Conservation (phyloP, 441 rosid species). For the Populus hybrid region DNA sequence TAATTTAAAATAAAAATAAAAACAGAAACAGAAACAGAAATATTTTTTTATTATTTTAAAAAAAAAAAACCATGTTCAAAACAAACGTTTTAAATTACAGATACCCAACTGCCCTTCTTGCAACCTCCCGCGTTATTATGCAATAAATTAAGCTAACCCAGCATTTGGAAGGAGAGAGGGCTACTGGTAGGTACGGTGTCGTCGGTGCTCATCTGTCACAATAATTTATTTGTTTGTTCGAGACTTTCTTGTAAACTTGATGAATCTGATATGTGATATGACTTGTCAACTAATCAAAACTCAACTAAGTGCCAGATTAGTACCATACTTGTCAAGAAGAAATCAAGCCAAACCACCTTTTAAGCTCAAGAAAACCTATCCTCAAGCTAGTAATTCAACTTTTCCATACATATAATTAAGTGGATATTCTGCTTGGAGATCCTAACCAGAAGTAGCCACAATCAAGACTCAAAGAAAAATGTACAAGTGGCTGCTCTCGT, state of each 20-base stretch:
- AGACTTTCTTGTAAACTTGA: not conserved
- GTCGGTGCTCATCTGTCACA: not conserved
- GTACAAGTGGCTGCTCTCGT: too few species aligned
- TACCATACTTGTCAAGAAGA: not conserved
- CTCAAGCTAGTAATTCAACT: not conserved
- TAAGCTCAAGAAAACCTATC: not conserved
- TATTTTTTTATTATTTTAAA: too few species aligned
- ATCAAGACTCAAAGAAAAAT: too few species aligned
- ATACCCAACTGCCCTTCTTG: not conserved
- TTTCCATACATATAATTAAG: not conserved
- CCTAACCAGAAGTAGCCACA: too few species aligned
- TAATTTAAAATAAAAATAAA: too few species aligned
- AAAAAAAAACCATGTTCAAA: too few species aligned
- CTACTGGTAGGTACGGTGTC: too few species aligned
- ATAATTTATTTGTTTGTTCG: not conserved
- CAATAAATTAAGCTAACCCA: not conserved
- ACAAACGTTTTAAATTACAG: too few species aligned
- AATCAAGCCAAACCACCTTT: not conserved
- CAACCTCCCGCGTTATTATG: not conserved
- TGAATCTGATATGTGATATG: not conserved
- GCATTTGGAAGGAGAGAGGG: too few species aligned
- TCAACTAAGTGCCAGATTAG: not conserved
- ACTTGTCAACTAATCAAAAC: not conserved
- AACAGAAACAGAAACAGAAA: too few species aligned
- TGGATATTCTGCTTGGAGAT: not conserved